Conservation (phyloP, 129 eudicot genomes). For the Daucus carota region DH1_v3.0 NC_030384.2:45195001-45195500, state of each 20-base stretch:
- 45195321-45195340: neutral
- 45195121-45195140: neutral
- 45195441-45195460: constrained; percentile 73
- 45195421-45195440: neutral
- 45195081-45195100: constrained; percentile 63
- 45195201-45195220: neutral
- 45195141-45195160: neutral
- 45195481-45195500: constrained; percentile 37
- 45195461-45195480: constrained; percentile 41
- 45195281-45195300: neutral
- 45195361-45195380: neutral
- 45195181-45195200: neutral
- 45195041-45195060: constrained; percentile 51
- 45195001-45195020: constrained; percentile 35
- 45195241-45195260: neutral
- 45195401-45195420: neutral
- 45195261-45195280: neutral
- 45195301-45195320: neutral
- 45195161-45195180: neutral
- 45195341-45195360: neutral
- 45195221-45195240: neutral
- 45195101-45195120: constrained; percentile 38
- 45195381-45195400: neutral
- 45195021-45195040: constrained; percentile 62
- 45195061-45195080: constrained; percentile 36